Evolutionary conservation across 768 basidiomycete genomes (phyloP).

Genomic region (Podaxis mareebaensis): DNA sequence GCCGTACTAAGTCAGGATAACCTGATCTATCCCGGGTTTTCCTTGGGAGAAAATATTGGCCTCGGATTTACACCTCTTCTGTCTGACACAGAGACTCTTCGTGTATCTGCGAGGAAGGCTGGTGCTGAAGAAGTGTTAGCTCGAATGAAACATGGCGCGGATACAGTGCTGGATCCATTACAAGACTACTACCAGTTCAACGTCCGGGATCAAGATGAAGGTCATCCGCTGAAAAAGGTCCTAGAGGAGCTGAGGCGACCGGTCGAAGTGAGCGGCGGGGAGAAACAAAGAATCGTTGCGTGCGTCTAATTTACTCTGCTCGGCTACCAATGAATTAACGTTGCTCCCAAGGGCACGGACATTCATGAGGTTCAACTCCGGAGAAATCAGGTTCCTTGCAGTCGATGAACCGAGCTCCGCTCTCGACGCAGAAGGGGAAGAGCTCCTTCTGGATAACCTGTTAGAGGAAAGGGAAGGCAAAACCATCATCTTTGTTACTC

Average conservation of each 20-base stretch:
- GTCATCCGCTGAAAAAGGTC: slow-evolving; percentile 27
- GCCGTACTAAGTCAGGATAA: slow-evolving; percentile 54
- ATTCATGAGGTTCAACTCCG: slow-evolving; percentile 44
- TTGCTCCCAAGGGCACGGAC: slow-evolving; percentile 37
- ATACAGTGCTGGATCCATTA: slow-evolving; percentile 40
- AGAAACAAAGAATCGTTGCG: slow-evolving; percentile 51
- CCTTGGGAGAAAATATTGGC: slow-evolving; percentile 41
- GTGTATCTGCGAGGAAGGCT: slow-evolving; percentile 37
- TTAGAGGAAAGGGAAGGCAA: slow-evolving; percentile 40
- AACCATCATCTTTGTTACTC: slow-evolving; percentile 59
- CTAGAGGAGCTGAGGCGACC: slow-evolving; percentile 28
- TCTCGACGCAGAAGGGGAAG: slow-evolving; percentile 56
- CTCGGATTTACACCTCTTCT: slow-evolving; percentile 28
- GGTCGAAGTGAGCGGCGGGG: slow-evolving; percentile 42
- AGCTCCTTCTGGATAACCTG: slow-evolving; percentile 43
- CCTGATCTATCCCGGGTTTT: slow-evolving; percentile 43
- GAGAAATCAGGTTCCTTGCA: slow-evolving; percentile 45
- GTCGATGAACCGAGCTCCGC: slow-evolving; percentile 63
- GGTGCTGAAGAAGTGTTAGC: slow-evolving; percentile 42
- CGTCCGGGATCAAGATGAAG: slow-evolving; percentile 28
- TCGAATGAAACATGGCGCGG: slow-evolving; percentile 37
- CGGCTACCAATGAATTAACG: slow-evolving; percentile 4
- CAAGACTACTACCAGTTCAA: slow-evolving; percentile 27
- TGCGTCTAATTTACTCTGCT: slow-evolving; percentile 28
- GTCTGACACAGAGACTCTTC: slow-evolving; percentile 24